phyloP scores from a whole-genome alignment of 139 green algal genomes.

The Nannochloris sp. region DNA sequence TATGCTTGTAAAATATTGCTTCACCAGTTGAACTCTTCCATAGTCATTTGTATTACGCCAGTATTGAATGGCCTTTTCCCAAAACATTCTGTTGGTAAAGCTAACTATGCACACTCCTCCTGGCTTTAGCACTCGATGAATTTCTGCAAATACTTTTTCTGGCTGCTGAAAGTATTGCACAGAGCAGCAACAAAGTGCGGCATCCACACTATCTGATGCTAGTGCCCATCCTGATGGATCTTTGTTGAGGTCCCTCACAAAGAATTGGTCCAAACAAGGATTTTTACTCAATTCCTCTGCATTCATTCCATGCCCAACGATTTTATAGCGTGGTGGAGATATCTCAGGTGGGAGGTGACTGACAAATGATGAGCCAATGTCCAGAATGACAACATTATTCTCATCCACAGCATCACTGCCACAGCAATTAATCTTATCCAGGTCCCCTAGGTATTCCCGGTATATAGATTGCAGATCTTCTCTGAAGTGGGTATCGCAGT shows the following conservation, averaged over 20 bases:
- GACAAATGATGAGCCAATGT: conserved; percentile 70
- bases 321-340: conserved; percentile 32
- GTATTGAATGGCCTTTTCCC: conserved; percentile 63
- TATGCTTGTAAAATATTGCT: conserved; percentile 62
- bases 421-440: too few species aligned
- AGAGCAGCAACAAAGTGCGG: conserved; percentile 46
- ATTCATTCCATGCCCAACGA: conserved; percentile 85
- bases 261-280: conserved; percentile 53
- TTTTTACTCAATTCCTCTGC: conserved; percentile 70
- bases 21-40: conserved; percentile 52
- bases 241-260: conserved; percentile 67
- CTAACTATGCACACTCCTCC: conserved; percentile 72
- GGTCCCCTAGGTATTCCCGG: too few species aligned
- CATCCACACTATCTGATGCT: conserved; percentile 58
- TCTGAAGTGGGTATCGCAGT: conserved; percentile 77
- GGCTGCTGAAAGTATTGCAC: conserved; percentile 81
- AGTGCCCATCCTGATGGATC: conserved; percentile 55
- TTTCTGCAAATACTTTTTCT: conserved; percentile 76
- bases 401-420: too few species aligned
- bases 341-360: conserved; percentile 65
- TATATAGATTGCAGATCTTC: conserved; percentile 40
- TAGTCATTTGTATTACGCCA: conserved; percentile 70
- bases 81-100: conserved; percentile 82
- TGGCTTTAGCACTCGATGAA: conserved; percentile 76
- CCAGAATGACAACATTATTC: conserved; percentile 31